Evolutionary conservation across 179 eudicot genomes (phyloP).

Genomic region (Sideroxylon spinosum): DNA sequence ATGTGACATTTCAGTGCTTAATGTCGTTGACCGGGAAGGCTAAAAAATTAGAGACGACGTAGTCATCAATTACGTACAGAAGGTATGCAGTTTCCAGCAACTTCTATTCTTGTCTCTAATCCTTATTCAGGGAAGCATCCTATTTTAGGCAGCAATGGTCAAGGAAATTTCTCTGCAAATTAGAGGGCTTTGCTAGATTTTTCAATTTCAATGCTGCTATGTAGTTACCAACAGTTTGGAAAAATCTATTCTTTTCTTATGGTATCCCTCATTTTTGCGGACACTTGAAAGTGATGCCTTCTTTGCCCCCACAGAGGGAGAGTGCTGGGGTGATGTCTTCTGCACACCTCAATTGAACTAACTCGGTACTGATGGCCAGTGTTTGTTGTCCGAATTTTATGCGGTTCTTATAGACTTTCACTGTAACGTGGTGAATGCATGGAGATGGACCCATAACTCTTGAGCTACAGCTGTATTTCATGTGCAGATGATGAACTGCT

Average conservation of each 20-base stretch:
- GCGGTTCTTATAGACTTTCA: constrained; percentile 68
- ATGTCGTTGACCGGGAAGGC: constrained; percentile 67
- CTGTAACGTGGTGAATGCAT: constrained; percentile 74
- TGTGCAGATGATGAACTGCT: constrained; percentile 59
- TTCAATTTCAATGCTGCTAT: background rate
- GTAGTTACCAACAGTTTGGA: background rate
- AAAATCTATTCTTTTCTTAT: background rate
- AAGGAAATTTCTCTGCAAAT: background rate
- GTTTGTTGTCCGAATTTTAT: constrained; percentile 75
- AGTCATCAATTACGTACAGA: constrained; percentile 49
- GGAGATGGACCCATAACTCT: constrained; percentile 85
- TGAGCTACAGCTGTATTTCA: constrained; percentile 77
- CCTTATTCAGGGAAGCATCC: background rate
- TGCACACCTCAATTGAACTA: constrained; percentile 75
- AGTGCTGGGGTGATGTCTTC: constrained; percentile 71
- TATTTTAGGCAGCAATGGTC: background rate
- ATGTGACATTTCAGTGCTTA: constrained; percentile 50
- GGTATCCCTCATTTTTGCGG: constrained; percentile 29
- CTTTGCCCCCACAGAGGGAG: constrained; percentile 34
- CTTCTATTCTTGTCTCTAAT: background rate
- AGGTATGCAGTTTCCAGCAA: constrained; percentile 28
- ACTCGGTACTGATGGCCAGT: constrained; percentile 83
- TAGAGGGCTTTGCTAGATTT: background rate
- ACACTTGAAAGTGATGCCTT: constrained; percentile 65
- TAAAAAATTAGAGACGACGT: constrained; percentile 65